Evolutionary conservation across 768 basidiomycete species (phyloP).

Genomic region (Cubamyces lactineus): DNA sequence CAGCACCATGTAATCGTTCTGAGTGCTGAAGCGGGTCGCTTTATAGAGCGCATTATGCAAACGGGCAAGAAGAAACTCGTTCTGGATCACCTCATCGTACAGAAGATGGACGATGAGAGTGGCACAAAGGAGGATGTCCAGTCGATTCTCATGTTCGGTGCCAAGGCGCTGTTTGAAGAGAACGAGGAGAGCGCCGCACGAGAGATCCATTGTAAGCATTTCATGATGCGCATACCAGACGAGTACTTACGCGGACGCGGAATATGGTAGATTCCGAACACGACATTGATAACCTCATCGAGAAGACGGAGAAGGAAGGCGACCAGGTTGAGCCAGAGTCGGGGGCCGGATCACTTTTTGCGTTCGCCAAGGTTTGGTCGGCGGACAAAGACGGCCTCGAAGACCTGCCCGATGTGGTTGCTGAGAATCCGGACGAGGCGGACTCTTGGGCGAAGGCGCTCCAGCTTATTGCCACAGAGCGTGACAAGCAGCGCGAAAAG

Average conservation of each 20-base stretch:
- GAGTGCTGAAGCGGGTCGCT: background rate
- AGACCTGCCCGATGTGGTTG: slow-evolving; percentile 59
- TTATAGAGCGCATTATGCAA: slow-evolving; percentile 84
- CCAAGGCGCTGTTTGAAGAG: slow-evolving; percentile 80
- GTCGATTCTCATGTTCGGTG: slow-evolving; percentile 88
- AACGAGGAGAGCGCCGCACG: slow-evolving; percentile 50
- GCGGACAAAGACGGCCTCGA: slow-evolving; percentile 73
- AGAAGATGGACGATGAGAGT: slow-evolving; percentile 90
- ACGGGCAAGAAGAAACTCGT: slow-evolving; percentile 95
- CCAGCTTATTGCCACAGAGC: slow-evolving; percentile 47
- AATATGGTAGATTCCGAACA: slow-evolving; percentile 64
- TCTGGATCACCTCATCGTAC: slow-evolving; percentile 92
- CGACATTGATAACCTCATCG: slow-evolving; percentile 85
- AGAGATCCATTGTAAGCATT: slow-evolving; percentile 68
- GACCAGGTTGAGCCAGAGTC: slow-evolving; percentile 51
- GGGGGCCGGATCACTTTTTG: slow-evolving; percentile 58
- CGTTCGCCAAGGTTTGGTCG: slow-evolving; percentile 92
- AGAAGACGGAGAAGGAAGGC: slow-evolving; percentile 77
- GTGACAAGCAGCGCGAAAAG: slow-evolving; percentile 50
- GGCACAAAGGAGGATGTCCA: slow-evolving; percentile 79
- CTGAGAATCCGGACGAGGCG: slow-evolving; percentile 47
- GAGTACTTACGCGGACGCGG: background rate
- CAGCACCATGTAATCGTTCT: background rate
- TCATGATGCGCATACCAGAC: background rate
- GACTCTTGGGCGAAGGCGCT: slow-evolving; percentile 87